Evolutionary conservation across 2,329 filamentous ascomycete genomes (phyloP), one percentile per base, ranked within the genome.

Genomic region (Thermoascus crustaceus): DNA sequence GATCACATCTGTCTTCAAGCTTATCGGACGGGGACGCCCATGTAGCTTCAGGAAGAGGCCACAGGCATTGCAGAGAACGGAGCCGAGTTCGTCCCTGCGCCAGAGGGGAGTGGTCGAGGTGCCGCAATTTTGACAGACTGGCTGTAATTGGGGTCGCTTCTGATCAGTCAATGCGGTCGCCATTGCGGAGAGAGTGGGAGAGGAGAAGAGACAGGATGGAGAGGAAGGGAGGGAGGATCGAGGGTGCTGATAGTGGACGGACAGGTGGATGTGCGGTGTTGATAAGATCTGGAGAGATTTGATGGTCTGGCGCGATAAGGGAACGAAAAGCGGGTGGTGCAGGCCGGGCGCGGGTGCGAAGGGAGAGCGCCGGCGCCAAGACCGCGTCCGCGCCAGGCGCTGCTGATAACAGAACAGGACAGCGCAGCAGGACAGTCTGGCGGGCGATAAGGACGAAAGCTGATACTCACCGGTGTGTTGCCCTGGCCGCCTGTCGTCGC

Each of bases 1-100:
- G 69, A 98, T 98, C 49, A 96, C 89, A 70, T 98, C 91, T 32
- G 91, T 96, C 73, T 98, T 98, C 52, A 98, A 75, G 51, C 85
- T 94, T 60, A 94, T 95, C 49, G 91, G 91, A 38, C 91, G 81
- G 41, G 91, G 79, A 17, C 88, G 83, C 45, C 88, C 88, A 60
- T 98, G 91, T 49, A 98, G 75, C 73, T 98, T 98, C 54, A 96
- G 75, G 64, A 96, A 98, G 38, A 98, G 75, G 41, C 91, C 91
- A 65, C 91, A 98, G 54, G 91, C 91, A 67, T 98, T 98, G 78
- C 91, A 98, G 34, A 98, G 82, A 23, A 98, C 89, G 1, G 87
- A 83, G 48, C 91, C 91, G 53, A 82, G 78, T 69, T 98, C 91
- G 72, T 98, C 91, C 68, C 91, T 82, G 53, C 91, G 85, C 91